Evolutionary conservation across 768 basidiomycete species (phyloP), one percentile per base, ranked within the genome.

Genomic region (Leccinum ochraceum): DNA sequence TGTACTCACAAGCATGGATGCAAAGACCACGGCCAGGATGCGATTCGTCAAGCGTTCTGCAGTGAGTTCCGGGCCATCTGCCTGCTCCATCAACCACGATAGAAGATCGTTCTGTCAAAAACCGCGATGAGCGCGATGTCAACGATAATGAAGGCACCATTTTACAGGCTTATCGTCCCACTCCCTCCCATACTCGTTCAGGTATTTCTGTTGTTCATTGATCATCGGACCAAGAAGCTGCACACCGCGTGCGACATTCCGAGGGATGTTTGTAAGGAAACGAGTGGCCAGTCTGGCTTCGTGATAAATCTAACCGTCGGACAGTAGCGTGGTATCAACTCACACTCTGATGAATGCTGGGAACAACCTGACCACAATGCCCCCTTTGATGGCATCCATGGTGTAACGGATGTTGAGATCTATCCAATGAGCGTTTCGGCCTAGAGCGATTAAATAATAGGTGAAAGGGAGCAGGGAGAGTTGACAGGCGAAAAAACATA

Each of bases 61-160:
- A 0, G 70, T 54, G 26, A 57, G 11, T 26, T 75, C 63, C 8
- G 60, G 49, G 30, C 66, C 63, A 1, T 61, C n/a, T 5, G 67
- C 73, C 5, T 60, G 67, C 4, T 74, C 70, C 30, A 78, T 66
- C 32, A 76, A 28, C 76, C 78, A 78, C 3, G 65, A 64, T 6
- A 79, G 44, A 49, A 77, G 50, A 53, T 79, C 77, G 17, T 71
- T 69, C 76, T 77, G 42, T 26, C 5, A 46, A 13, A 13, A 28
- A 10, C 22, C 0, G 4, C 10, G 6, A 42, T 55, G 22, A 62
- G 26, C 1, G 2, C 17, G 3, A 6, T 30, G 8, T 3, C 4
- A 13, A 13, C 3, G 22, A 4, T 6, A 32, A 8, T 17, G 3
- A 51, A 28, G 20, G 14, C 0, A 56, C 46, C 0, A 51, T 30